Base-by-base conservation (phyloP, 78 protist genomes). In the Capsaspora owczarzaki region DNA sequence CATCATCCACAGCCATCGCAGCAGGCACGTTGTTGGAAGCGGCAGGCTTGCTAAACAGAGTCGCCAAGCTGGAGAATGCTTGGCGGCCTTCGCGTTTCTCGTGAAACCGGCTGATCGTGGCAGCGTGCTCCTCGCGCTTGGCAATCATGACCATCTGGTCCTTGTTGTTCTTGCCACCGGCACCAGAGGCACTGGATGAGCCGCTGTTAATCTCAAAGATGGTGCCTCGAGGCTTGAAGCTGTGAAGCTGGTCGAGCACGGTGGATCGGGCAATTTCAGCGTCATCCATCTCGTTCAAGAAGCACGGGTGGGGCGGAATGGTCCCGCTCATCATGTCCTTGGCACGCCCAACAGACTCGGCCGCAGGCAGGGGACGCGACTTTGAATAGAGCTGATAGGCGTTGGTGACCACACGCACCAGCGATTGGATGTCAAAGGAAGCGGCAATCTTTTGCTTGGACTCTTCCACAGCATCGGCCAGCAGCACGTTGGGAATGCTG, bases 321-420 rank as follows among this genome's bases (percentile, higher is more conserved):
- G 56, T 49, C 56, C 20, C 29, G 44, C 37, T 41, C 44, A 43
- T 41, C 43, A 89, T 35, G n/a, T 40, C 61, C 42, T 86, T 85
- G 0, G 91, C 86, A 12, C 94, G 85, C 25, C 43, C 29, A 29
- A 76, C 85, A 5, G 87, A 81, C 61, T 51, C 91, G 14, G 43
- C 29, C n/a, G 97, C 78, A 0, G 97, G 90, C 38, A 53, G 44
- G 25, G 91, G 84, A 20, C 95, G 85, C 16, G 93, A 86, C 46
- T 82, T 80, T 44, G 40, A 5, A 81, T 87, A 94, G 74, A 86
- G 61, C 75, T 91, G 84, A 44, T 88, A 83, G 19, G 96, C 93
- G 61, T 89, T 89, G 2, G 37, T 23, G 49, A 75, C 76, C 41
- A 40, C 68, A 8, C 74, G 23, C 47, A 0, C 20, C 43, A 61